Evolutionary conservation across 768 basidiomycete species (phyloP).

Genomic region (Pleurotus sapidus): DNA sequence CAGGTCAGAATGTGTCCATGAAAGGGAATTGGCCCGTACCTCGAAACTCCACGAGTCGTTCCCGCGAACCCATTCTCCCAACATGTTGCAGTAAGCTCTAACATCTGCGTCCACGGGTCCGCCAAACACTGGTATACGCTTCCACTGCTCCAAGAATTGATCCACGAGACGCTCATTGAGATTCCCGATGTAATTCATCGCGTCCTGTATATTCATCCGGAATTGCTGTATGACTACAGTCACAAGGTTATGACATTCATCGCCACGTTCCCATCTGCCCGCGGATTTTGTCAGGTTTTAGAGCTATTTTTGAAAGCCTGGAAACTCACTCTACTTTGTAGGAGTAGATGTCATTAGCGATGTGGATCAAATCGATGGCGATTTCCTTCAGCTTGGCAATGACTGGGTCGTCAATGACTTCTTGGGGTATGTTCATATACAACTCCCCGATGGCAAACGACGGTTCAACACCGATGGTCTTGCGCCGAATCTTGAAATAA

Average conservation of each 20-base stretch:
- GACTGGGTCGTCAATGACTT: no score
- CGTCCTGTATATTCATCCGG: conserved; percentile 31
- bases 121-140: conserved; percentile 38
- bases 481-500: conserved; percentile 38
- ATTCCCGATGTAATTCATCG: conserved; percentile 34
- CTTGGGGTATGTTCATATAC: conserved; percentile 20
- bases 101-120: conserved; percentile 38
- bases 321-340: no score
- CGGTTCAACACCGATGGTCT: conserved; percentile 38
- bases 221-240: conserved; percentile 49
- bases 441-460: conserved; percentile 34
- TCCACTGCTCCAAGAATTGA: conserved; percentile 30
- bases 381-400: no score
- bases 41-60: conserved; percentile 51
- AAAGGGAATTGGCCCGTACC: conserved; percentile 13
- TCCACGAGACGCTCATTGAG: conserved; percentile 33
- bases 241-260: conserved; percentile 40
- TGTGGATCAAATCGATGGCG: no score
- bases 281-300: no score
- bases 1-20: neutral
- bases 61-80: conserved; percentile 51
- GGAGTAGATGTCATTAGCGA: no score
- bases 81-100: conserved; percentile 36
- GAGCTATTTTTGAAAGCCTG: no score
- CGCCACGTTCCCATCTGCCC: conserved; percentile 14